Evolutionary conservation across 2,329 filamentous ascomycete species (phyloP), one percentile per base, ranked within the genome.

Genomic region (Dothideomycetidae sp.): DNA sequence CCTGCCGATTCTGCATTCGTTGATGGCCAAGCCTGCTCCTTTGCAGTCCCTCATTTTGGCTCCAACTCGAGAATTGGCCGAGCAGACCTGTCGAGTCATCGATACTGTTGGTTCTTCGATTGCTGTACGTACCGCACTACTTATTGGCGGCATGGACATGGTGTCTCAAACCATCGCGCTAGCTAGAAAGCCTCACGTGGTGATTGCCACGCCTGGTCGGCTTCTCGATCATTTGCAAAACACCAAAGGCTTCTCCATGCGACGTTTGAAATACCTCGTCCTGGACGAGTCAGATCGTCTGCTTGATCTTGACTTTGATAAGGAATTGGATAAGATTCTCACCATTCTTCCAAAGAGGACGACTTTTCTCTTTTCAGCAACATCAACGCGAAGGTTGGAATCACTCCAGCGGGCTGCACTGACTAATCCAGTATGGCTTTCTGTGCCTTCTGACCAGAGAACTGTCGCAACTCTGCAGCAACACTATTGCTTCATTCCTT

Each of bases 211-310:
- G 0, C 88, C 88, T 0, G 88, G 86, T 36, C 75, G 88, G 40
- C 64, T 94, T 14, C 67, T 94, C 3, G 90, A 96, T 51, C 90
- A 98, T 50, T 64, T 96, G 5, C 85, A 96, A 56, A 93, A 93
- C 60, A 98, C 90, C 2, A 94, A 94, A 58, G 88, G 90, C 10
- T 96, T 98, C 60, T 86, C 80, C 2, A 63, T 96, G 33, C 73
- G 80, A 18, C 70, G 71, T 3, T 65, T 94, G 26, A 86, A 86
- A 53, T 93, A 88, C 53, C 66, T 96, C 3, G 86, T 94, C 44
- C 85, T 96, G 73, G 88, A 94, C 53, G 88, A 94, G 62, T 88
- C 88, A 16, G 88, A 96, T 57, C 70, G 86, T 41, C 68, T 96
- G 7, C 71, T 96, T 2, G 90, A 98, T 53, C 77, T 94, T 55